Base-by-base conservation (phyloP, 2,329 filamentous ascomycete genomes). In the Cercospora sesami region DNA sequence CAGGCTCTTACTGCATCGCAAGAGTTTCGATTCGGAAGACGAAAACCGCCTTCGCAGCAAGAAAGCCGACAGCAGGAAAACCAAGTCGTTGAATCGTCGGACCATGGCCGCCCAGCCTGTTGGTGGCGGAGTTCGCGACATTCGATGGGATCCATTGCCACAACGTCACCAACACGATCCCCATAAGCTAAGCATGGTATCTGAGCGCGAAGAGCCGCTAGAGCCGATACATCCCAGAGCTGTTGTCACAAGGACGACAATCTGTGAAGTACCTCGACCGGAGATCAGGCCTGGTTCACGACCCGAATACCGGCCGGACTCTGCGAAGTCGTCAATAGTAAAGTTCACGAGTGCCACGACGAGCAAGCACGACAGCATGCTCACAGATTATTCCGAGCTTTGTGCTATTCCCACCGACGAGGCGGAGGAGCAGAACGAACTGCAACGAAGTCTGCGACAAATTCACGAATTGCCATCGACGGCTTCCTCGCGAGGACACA, bases 101-200 rank as follows among this genome's bases (percentile, higher is more conserved):
- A 64, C 61, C 48, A 63, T 63, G 42, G 39, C 60, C 31, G 26
- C 28, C 30, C 48, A 64, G 30, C 48, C 48, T 16, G 36, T 64
- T n/a, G 51, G 61, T 14, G 61, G 61, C n/a, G 51, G 48, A n/a
- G 48, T 36, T 16, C 61, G 33, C 23, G 61, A 64, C 30, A 55
- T 57, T 21, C 28, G 45, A 64, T 64, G 61, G 61, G 45, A 64
- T n/a, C 28, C 18, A 33, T 12, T 58, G 48, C 48, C 45, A 39
- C 61, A 55, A 57, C 60, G 26, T 14, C 42, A 23, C 30, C 45
- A 64, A 36, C 48, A 64, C 53, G 61, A 42, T 64, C 61, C 61
- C 1, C 61, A 64, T 31, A 64, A 64, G 48, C 61, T 64, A 26
- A 64, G 61, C 61, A 64, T 64, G 61, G 61, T 64, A 26, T 64